Base-by-base conservation (phyloP, 1,284 basidiomycete genomes). In the Pulveroboletus sp. region DNA sequence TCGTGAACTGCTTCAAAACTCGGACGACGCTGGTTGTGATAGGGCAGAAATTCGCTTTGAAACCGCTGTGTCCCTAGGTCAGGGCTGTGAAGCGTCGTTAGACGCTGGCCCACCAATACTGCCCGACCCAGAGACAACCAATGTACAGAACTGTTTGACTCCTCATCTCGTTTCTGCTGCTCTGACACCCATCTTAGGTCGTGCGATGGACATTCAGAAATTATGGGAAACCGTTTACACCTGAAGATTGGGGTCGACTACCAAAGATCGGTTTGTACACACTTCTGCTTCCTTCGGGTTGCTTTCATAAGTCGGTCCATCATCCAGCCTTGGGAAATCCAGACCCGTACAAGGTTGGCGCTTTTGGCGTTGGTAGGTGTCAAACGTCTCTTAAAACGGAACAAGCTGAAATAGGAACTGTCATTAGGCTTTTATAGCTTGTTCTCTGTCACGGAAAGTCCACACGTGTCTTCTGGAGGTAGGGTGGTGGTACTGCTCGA, bases 301-400 rank as follows among this genome's bases (percentile, higher is more conserved):
- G 8, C 9, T 31, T 26, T 35, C 10, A 43, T 31, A 18, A 5
- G 8, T 25, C 10, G 20, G 7, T 18, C 20, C 4, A 28, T 25
- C 11, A 8, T 26, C 14, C 12, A 56, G 54, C 43, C 4, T 20
- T 10, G 5, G 49, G 54, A 46, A 56, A 56, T 35, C 49, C 54
- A 35, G 38, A 54, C 24, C 36, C 35, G 6, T n/a, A 35, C 24
- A 59, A 53, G 43, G 33, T 58, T 5, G 58, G 58, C 14, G 44
- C 51, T 3, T 59, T 59, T 33, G 58, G 58, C 25, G 58, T 59
- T 10, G 56, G 58, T 58, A 22, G 8, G 55, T 46, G 36, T 43
- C 15, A n/a, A 38, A 28, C 9, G 3, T 24, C 10, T 4, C 15
- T 28, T 14, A 8, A 7, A 25, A 31, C 28, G 3, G 14, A n/a